These are phyloP conservation scores for Suhomyces wounanorum DNA, from an alignment of 1,139 yeast genomes.

Conservation along the genomic window DNA sequence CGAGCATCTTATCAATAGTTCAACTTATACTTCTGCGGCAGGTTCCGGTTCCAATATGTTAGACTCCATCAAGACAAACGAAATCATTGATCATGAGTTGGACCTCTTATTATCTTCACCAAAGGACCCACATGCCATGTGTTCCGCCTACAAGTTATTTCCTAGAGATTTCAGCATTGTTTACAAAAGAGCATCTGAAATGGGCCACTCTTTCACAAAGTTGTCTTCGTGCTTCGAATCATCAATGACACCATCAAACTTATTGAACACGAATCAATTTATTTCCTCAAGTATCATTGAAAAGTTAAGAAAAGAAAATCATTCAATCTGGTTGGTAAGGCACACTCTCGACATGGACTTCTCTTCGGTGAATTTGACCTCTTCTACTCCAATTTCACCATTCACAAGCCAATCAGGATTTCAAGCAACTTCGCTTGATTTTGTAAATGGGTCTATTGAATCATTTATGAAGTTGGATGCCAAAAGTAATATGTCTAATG, in stretches of 20 bases:
- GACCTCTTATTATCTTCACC: slow-evolving; percentile 21
- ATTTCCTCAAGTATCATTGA: slow-evolving; percentile 8
- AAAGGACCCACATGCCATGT: slow-evolving; percentile 6
- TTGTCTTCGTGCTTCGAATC: slow-evolving; percentile 7
- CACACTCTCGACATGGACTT: slow-evolving; percentile 16
- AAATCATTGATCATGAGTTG: slow-evolving; percentile 20
- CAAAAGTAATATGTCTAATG: slow-evolving; percentile 5
- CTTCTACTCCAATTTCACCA: slow-evolving; percentile 16
- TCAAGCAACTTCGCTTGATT: slow-evolving; percentile 21
- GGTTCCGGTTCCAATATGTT: slow-evolving; percentile 3
- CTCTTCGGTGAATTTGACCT: slow-evolving; percentile 2
- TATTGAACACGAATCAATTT: slow-evolving; percentile 4
- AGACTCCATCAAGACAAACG: slow-evolving; percentile 20
- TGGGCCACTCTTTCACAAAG: slow-evolving; percentile 15
- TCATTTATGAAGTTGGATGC: slow-evolving; percentile 33
- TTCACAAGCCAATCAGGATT: slow-evolving; percentile 11
- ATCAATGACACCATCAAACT: slow-evolving; percentile 2
- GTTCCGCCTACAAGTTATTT: slow-evolving; percentile 8
- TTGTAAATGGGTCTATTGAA: slow-evolving; percentile 30
- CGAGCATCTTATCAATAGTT: slow-evolving; percentile 11
- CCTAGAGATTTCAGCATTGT: slow-evolving; percentile 13
- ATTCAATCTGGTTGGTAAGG: slow-evolving; percentile 17
- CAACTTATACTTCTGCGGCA: slow-evolving; percentile 4
- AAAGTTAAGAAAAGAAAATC: slow-evolving; percentile 11
- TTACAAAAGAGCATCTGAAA: slow-evolving; percentile 3